These are phyloP conservation scores for Termitomyces sp. DNA, from an alignment of 768 basidiomycete genomes.

Conservation along the genomic window DNA sequence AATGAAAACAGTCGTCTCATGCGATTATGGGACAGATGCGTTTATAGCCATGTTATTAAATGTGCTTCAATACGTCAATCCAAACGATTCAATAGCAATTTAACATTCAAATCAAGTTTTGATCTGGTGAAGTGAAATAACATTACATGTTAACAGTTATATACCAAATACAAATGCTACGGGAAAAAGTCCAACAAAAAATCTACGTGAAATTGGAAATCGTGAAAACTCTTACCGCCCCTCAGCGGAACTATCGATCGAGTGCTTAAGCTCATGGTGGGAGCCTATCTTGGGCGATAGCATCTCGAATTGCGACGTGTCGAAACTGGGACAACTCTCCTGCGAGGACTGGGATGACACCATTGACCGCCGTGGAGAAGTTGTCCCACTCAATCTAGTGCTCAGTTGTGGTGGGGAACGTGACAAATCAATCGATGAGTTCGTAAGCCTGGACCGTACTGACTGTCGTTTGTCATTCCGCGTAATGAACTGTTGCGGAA, in stretches of 20 bases:
- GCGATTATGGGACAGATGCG: not conserved
- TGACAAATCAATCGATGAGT: slow-evolving; percentile 28
- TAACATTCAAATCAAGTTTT: not conserved
- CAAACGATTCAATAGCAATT: not conserved
- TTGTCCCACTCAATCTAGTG: slow-evolving; percentile 17
- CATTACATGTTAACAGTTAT: not conserved
- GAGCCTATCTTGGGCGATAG: slow-evolving; percentile 46
- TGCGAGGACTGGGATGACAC: slow-evolving; percentile 37
- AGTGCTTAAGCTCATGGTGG: slow-evolving; percentile 47
- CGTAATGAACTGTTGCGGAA: slow-evolving; percentile 45
- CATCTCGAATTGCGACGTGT: slow-evolving; percentile 64
- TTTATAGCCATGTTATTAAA: too few species aligned
- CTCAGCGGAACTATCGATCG: slow-evolving; percentile 13
- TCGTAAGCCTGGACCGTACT: slow-evolving; percentile 26
- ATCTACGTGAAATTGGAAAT: not conserved
- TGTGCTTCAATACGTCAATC: not conserved
- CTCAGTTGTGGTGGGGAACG: slow-evolving; percentile 23
- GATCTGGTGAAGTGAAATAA: not conserved
- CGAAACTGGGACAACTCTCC: slow-evolving; percentile 48
- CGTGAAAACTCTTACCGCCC: not conserved
- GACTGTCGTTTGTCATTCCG: slow-evolving; percentile 22
- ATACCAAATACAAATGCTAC: not conserved
- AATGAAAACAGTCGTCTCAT: not conserved
- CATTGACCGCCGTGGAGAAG: slow-evolving; percentile 31
- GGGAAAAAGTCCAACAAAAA: not conserved